Evolutionary conservation across 2,329 filamentous ascomycete genomes (phyloP).

Genomic region (Boeremia lycopersici): DNA sequence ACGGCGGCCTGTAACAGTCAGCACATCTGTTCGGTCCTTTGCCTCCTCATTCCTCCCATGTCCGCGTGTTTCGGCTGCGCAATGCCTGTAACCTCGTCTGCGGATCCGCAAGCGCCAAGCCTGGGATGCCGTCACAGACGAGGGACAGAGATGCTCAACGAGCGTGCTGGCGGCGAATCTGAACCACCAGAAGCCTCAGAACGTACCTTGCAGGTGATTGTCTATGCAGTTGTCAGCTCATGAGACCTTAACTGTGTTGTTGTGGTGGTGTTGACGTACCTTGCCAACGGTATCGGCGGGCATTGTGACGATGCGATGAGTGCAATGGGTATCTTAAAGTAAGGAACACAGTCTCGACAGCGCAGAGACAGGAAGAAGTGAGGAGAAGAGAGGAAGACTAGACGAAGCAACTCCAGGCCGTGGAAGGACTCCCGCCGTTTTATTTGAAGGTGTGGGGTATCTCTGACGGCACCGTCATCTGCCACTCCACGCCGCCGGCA

Average conservation of each 20-base stretch:
- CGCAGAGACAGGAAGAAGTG: slow-evolving; percentile 7
- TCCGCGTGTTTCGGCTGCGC: slow-evolving; percentile 13
- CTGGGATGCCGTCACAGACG: slow-evolving; percentile 13
- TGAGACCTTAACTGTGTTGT: not conserved
- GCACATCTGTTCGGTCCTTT: slow-evolving; percentile 10
- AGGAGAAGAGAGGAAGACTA: slow-evolving; percentile 19
- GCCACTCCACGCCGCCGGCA: slow-evolving; percentile 29
- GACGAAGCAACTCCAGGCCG: slow-evolving; percentile 14
- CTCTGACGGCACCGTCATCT: slow-evolving; percentile 26
- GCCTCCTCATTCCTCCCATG: not conserved
- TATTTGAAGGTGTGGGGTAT: slow-evolving; percentile 29
- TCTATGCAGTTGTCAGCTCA: slow-evolving; percentile 58
- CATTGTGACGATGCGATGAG: slow-evolving; percentile 17
- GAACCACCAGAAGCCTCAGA: slow-evolving; percentile 51
- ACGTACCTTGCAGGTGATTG: slow-evolving; percentile 80
- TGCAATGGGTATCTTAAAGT: slow-evolving; percentile 23
- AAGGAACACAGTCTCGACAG: slow-evolving; percentile 9
- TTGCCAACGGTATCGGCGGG: slow-evolving; percentile 15
- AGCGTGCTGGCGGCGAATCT: slow-evolving; percentile 64
- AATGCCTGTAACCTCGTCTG: slow-evolving; percentile 16
- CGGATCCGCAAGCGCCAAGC: slow-evolving; percentile 39
- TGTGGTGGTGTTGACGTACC: slow-evolving; percentile 11
- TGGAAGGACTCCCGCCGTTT: slow-evolving; percentile 34
- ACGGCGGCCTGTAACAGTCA: slow-evolving; percentile 73
- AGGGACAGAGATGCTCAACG: slow-evolving; percentile 9